Evolutionary conservation across 148 eudicot species (phyloP).

Genomic region (Agrostemma githago): DNA sequence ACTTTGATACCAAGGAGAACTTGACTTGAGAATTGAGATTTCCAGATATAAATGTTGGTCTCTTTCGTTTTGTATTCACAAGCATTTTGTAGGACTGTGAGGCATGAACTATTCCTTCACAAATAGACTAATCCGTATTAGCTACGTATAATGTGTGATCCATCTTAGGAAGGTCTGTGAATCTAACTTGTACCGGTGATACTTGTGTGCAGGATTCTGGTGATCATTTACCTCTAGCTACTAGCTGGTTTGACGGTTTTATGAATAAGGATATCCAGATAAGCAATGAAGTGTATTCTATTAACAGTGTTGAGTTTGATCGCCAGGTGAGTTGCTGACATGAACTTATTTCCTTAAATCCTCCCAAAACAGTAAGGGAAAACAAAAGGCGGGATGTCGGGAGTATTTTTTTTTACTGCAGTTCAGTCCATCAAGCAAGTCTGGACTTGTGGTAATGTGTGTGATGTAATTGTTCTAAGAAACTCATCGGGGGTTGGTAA

Average conservation of each 20-base stretch:
- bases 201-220: slow-evolving; percentile 41
- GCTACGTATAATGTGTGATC: background rate
- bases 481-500: background rate
- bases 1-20: background rate
- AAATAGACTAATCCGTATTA: background rate
- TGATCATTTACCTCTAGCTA: slow-evolving; percentile 35
- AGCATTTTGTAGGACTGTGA: background rate
- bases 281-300: slow-evolving; percentile 74
- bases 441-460: too few relatives aligned
- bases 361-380: too few relatives aligned
- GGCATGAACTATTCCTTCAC: background rate
- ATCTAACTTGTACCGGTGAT: slow-evolving; percentile 3
- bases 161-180: background rate
- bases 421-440: too few relatives aligned
- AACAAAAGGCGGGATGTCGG: too few relatives aligned
- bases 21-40: too few relatives aligned
- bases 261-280: slow-evolving; percentile 56
- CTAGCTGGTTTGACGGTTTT: slow-evolving; percentile 67
- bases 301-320: slow-evolving; percentile 69
- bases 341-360: background rate
- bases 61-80: background rate
- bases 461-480: background rate
- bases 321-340: slow-evolving; percentile 58
- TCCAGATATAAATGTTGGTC: background rate
- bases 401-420: too few relatives aligned